Base-by-base conservation (phyloP, 768 basidiomycete species). In the Mycena sanguinolenta region DNA sequence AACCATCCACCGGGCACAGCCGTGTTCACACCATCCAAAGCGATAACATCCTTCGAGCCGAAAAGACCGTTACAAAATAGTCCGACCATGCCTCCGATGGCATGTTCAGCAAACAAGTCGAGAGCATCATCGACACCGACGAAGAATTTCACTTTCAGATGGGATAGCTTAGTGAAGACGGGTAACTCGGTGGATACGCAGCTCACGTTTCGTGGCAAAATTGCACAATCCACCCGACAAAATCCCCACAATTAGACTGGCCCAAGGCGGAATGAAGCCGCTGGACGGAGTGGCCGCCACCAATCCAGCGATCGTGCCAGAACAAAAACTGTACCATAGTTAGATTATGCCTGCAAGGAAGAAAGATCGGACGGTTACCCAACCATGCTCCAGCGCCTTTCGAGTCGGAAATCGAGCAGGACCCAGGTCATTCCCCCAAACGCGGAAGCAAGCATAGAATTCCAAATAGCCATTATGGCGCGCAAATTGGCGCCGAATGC, bases 61-160 rank as follows among this genome's bases (percentile, higher is more conserved):
- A 96, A 95, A 74, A 96, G 85, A 19, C 82, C 95, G 65, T 93
- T 95, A 73, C 86, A 72, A 57, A 95, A 77, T 19, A 94, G 85
- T 50, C 95, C 96, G 60, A 94, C 80, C 46, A 94, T 88, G 28
- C 95, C 70, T 28, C 64, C 95, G 46, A 97, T 82, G 42, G 92
- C 96, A 83, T 98, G 96, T 75, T 95, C 91, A 21, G 96, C 95
- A 78, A 95, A 97, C 53, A 96, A 87, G 85, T 98, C 96, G 58
- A 98, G 91, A 0, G 95, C 90, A 76, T 97, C 96, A 77, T 98
- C 96, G 63, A 96, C 88, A 21, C 83, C 81, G 63, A 96, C 69
- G 38, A 92, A 75, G 72, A 87, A 87, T 80, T 94, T 94, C 27
- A 92, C 92, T 94, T 72, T 1, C 23, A 34, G 69, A 61, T 76